phyloP scores from a whole-genome alignment of 805 yeast genomes.

The Yamadazyma insecticola region DNA sequence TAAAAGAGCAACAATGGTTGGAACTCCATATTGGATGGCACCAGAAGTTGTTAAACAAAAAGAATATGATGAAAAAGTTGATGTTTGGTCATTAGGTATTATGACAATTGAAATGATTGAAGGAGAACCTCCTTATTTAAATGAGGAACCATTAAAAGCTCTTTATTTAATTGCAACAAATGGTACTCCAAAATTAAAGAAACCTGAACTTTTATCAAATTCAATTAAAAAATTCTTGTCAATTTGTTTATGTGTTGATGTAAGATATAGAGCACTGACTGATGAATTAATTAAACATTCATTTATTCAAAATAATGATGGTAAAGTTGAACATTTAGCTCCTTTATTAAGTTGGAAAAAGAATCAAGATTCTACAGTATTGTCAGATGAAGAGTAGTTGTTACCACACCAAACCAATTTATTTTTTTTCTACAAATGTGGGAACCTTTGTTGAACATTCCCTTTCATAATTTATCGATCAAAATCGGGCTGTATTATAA shows the following conservation, averaged over 20 bases:
- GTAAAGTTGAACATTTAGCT: constrained; percentile 55
- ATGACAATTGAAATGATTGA: constrained; percentile 88
- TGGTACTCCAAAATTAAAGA: constrained; percentile 73
- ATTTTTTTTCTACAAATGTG: too few relatives aligned
- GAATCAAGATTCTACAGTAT: not conserved
- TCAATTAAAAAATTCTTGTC: constrained; percentile 82
- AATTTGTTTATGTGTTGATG: constrained; percentile 92
- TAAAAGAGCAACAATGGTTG: constrained; percentile 82
- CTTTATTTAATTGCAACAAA: constrained; percentile 72
- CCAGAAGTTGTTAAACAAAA: constrained; percentile 80
- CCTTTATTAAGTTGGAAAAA: constrained; percentile 37
- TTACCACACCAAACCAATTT: too few relatives aligned
- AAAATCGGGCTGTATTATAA: too few relatives aligned
- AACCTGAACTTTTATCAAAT: constrained; percentile 63
- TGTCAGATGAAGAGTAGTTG: too few relatives aligned
- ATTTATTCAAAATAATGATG: constrained; percentile 58
- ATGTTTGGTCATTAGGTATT: constrained; percentile 79
- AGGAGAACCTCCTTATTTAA: constrained; percentile 79
- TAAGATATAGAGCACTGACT: constrained; percentile 83
- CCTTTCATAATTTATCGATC: too few relatives aligned
- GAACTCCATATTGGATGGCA: constrained; percentile 90
- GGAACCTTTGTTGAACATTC: too few relatives aligned
- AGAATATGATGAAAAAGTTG: constrained; percentile 78
- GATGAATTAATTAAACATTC: constrained; percentile 79
- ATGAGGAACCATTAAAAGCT: constrained; percentile 76